A percentile compares a stretch with the other conserved stretches of the same genome.
Evolutionary conservation across 352 stramenopile species (phyloP).

Genomic region (Globisporangium nunn): DNA sequence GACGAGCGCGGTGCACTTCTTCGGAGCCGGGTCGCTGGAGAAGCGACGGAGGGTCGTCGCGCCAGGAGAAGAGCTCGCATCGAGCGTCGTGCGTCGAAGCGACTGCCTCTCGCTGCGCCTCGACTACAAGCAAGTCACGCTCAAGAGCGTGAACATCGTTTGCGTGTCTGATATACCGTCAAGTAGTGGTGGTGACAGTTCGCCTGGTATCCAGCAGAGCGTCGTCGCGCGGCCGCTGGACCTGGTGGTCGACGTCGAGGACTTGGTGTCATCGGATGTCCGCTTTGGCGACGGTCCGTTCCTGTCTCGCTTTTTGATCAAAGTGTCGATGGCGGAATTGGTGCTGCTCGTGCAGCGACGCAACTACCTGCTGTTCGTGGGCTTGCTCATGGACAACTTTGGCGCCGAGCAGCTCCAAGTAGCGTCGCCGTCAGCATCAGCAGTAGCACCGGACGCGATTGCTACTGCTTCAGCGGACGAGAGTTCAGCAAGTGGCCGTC

Average conservation of each 20-base stretch:
- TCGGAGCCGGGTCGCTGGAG: slow-evolving; percentile 16
- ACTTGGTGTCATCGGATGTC: slow-evolving; percentile 47
- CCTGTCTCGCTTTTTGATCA: slow-evolving; percentile 60
- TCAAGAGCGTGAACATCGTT: slow-evolving; percentile 55
- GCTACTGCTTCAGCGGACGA: background rate
- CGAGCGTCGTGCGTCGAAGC: slow-evolving; percentile 34
- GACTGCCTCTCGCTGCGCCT: slow-evolving; percentile 16
- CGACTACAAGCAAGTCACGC: slow-evolving; percentile 32
- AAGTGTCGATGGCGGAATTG: slow-evolving; percentile 20
- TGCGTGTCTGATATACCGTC: slow-evolving; percentile 12
- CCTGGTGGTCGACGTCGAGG: slow-evolving; percentile 57
- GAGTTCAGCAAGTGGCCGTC: slow-evolving; percentile 30
- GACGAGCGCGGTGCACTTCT: slow-evolving; percentile 44
- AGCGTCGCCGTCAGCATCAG: background rate
- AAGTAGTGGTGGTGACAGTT: background rate
- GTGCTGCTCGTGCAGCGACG: slow-evolving; percentile 16
- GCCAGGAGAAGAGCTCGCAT: slow-evolving; percentile 14
- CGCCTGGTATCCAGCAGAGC: background rate
- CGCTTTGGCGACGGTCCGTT: slow-evolving; percentile 25
- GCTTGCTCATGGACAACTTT: slow-evolving; percentile 65
- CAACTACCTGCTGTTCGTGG: slow-evolving; percentile 63
- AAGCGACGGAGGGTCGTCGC: slow-evolving; percentile 26
- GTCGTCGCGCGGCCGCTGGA: slow-evolving; percentile 33
- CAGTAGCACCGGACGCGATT: background rate
- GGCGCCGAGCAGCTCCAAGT: slow-evolving; percentile 47